phyloP scores from a whole-genome alignment of 23 red algal species.

The Gracilaria gracilis region DNA sequence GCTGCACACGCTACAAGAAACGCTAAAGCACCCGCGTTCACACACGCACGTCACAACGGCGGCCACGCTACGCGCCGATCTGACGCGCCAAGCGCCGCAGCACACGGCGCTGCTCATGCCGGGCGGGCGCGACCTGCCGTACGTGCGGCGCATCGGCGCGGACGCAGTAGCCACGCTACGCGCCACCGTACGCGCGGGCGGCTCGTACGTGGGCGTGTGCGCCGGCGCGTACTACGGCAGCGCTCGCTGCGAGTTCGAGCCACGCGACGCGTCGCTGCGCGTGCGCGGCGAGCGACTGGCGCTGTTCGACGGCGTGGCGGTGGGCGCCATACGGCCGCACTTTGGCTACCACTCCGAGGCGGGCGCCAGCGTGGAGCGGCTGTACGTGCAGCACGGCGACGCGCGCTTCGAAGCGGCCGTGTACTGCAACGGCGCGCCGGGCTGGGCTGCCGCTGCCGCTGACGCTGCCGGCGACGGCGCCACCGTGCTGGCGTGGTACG shows the following conservation, averaged over 20 bases:
- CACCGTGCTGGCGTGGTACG: background rate
- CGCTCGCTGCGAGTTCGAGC: conserved; percentile 20
- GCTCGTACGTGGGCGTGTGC: conserved; percentile 34
- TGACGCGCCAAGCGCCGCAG: background rate
- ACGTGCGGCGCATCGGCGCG: background rate
- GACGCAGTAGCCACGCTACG: background rate
- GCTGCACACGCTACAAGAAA: conserved; percentile 3
- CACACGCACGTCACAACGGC: conserved; percentile 10
- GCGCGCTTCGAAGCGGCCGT: background rate
- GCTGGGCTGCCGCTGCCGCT: conserved; percentile 12
- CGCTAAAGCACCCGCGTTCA: background rate
- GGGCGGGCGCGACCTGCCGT: conserved; percentile 40
- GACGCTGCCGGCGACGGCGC: background rate
- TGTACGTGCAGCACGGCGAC: background rate
- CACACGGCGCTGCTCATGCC: conserved; percentile 46
- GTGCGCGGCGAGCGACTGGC: conserved; percentile 32
- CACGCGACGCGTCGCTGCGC: conserved; percentile 8
- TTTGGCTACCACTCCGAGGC: conserved; percentile 37
- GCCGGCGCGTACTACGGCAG: conserved; percentile 51
- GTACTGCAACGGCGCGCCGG: conserved; percentile 55
- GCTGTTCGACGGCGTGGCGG: conserved; percentile 11
- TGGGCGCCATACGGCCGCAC: conserved; percentile 26
- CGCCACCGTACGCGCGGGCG: background rate
- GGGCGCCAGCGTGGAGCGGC: conserved; percentile 29
- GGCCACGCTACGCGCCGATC: background rate